Conservation (phyloP, 768 basidiomycete species). For the Cyclocybe aegerita region DNA sequence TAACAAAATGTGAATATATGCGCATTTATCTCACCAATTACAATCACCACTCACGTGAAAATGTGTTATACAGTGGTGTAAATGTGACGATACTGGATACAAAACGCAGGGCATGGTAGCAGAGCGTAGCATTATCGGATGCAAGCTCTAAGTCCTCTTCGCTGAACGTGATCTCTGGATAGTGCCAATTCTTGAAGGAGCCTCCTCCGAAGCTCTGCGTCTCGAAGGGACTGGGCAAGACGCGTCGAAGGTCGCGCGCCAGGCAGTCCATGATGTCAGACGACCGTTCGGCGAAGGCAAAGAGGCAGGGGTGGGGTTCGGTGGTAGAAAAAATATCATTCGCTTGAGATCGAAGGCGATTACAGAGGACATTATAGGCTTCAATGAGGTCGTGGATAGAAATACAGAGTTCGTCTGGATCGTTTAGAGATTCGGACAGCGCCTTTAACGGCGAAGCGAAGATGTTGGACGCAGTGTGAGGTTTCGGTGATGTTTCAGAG, state of each 20-base stretch:
- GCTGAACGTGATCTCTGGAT: conserved; percentile 14
- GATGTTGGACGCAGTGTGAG: conserved; percentile 12
- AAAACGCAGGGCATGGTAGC: conserved; percentile 51
- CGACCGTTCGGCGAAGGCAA: conserved; percentile 31
- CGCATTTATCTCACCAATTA: background rate
- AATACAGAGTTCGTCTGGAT: conserved; percentile 31
- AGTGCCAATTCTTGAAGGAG: conserved; percentile 16
- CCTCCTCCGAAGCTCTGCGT: conserved; percentile 11
- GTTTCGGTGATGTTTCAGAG: background rate
- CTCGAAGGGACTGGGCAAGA: conserved; percentile 33
- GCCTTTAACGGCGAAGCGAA: conserved; percentile 46
- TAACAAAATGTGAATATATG: background rate
- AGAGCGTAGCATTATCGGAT: conserved; percentile 43
- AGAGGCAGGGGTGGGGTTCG: conserved; percentile 20
- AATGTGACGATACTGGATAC: conserved; percentile 52
- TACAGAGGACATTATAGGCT: conserved; percentile 54
- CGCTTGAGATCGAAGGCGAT: conserved; percentile 36
- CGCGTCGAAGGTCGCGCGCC: conserved; percentile 50
- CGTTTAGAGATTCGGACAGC: conserved; percentile 44
- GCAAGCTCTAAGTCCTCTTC: conserved; percentile 39
- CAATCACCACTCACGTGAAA: conserved; percentile 42
- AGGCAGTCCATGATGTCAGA: conserved; percentile 38
- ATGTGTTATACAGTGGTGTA: conserved; percentile 40
- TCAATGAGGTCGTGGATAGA: conserved; percentile 57
- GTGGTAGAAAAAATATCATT: conserved; percentile 14